Base-by-base conservation (phyloP, 495 filamentous ascomycete genomes). In the Penicillium canescens region DNA sequence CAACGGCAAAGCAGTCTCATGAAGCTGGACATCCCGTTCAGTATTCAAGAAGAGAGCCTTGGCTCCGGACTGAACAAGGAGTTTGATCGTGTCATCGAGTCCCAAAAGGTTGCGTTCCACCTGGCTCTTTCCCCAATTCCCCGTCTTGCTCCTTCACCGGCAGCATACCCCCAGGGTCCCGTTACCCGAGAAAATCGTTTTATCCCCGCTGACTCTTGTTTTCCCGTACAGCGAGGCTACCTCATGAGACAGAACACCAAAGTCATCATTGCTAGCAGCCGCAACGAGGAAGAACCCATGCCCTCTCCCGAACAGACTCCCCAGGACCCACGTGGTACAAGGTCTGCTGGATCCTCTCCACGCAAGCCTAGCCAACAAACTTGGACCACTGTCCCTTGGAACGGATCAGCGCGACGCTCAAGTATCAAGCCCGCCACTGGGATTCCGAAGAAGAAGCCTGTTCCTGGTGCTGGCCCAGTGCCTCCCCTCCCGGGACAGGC, bases 181-280 rank as follows among this genome's bases (percentile, higher is more conserved):
- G 31, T 37, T 24, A 16, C 18, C 49, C 44, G 20, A 39, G 49
- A 46, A 42, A 47, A 56, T 51, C 21, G 38, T 24, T 34, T 28
- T 46, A 38, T 34, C 16, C 13, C 61, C 73, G 78, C 89, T 92
- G 85, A 92, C 76, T 62, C 69, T 44, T 60, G 52, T 50, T 55
- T 68, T 40, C 72, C 61, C 13, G 74, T 77, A 85, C 87, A 98
- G 94, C 90, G 94, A 77, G 94, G 94, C 18, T 98, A 98, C 62
- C 81, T 98, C 28, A 98, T 97, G 94, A 85, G 94, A 59, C 94
- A 98, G 57, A 98, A 98, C 69, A 98, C 94, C 14, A 97, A 96
- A 65, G 83, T 98, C 39, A 90, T 98, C 47, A 88, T 96, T 52
- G 94, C 95, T 1, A 86, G 81, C 53, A 96, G 86, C 66, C 84